These are phyloP conservation scores for Hevea brasiliensis DNA, from an alignment of 345 rosid genomes.

Conservation along the genomic window DNA sequence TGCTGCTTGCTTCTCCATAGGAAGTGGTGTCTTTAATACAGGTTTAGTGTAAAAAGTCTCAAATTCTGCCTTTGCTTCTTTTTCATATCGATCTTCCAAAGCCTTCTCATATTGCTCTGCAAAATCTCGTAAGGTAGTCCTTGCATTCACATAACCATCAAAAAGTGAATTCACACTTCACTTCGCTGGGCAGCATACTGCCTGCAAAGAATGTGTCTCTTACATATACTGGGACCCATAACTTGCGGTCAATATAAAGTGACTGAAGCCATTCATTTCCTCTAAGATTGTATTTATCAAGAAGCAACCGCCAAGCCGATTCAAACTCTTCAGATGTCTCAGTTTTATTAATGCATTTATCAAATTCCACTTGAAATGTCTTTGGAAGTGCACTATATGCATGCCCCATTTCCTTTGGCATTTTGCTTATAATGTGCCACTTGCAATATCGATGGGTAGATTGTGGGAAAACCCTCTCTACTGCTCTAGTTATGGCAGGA, in stretches of 20 bases:
- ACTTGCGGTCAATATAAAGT: slow-evolving; percentile 29
- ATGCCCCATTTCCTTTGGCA: slow-evolving; percentile 33
- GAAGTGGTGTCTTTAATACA: too few species aligned
- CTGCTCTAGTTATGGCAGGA: slow-evolving; percentile 30
- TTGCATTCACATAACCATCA: slow-evolving; percentile 35
- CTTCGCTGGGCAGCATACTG: slow-evolving; percentile 21
- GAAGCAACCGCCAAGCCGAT: slow-evolving; percentile 38
- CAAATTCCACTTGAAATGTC: slow-evolving; percentile 33
- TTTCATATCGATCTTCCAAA: slow-evolving; percentile 25
- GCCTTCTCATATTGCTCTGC: slow-evolving; percentile 37
- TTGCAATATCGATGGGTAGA: slow-evolving; percentile 34
- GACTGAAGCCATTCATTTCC: slow-evolving; percentile 38
- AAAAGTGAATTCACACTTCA: slow-evolving; percentile 38
- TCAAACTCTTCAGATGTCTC: slow-evolving; percentile 35
- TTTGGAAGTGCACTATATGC: slow-evolving; percentile 24
- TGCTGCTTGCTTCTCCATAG: too few species aligned
- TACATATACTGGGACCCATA: slow-evolving; percentile 32
- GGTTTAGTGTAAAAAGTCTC: slow-evolving; percentile 34
- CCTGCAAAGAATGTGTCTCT: slow-evolving; percentile 38
- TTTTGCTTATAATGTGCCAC: slow-evolving; percentile 33
- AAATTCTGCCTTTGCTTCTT: slow-evolving; percentile 28
- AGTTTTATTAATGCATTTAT: slow-evolving; percentile 27
- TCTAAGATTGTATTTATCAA: slow-evolving; percentile 31
- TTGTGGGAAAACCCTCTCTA: slow-evolving; percentile 25
- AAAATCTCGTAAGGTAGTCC: slow-evolving; percentile 31